A percentile compares a stretch with the other conserved stretches of the same genome.
Evolutionary conservation across 2,329 filamentous ascomycete species (phyloP).

Genomic region (Alternaria brassicicola): DNA sequence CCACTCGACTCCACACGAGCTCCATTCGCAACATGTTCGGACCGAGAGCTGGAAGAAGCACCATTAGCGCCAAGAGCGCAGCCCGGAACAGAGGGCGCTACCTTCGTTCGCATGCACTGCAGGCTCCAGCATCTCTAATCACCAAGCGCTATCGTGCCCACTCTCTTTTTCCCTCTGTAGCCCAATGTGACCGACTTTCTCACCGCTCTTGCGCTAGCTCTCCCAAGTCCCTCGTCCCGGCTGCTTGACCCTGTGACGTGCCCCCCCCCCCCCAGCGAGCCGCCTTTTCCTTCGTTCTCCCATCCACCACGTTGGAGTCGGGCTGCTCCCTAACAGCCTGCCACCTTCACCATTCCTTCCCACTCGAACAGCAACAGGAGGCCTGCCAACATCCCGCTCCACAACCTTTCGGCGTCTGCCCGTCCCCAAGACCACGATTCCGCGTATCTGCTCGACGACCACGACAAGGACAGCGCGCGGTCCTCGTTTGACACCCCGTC

Average conservation of each 20-base stretch:
- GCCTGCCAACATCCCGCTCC: constrained; percentile 87
- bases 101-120: constrained; percentile 22
- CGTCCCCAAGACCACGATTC: constrained; percentile 49
- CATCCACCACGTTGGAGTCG: constrained; percentile 37
- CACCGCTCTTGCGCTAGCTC: constrained; percentile 37
- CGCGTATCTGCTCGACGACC: constrained; percentile 50
- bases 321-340: constrained; percentile 65
- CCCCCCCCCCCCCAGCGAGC: constrained; percentile 28
- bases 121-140: constrained; percentile 29
- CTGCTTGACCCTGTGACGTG: constrained; percentile 43
- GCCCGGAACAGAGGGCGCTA: constrained; percentile 19
- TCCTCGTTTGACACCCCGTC: constrained; percentile 63
- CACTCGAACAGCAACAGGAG: constrained; percentile 66
- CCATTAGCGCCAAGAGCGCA: constrained; percentile 11
- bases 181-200: constrained; percentile 44
- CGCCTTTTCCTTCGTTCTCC: constrained; percentile 32
- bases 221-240: constrained; percentile 23
- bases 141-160: constrained; percentile 33
- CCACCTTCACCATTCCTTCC: constrained; percentile 79
- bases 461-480: constrained; percentile 59
- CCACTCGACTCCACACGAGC: not conserved
- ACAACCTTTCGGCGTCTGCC: constrained; percentile 65
- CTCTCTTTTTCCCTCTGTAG: constrained; percentile 29
- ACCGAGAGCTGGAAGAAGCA: constrained; percentile 6
- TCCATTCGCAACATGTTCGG: constrained; percentile 11